Conservation (phyloP, 805 yeast genomes). For the Metschnikowia chrysomelidarum region DNA sequence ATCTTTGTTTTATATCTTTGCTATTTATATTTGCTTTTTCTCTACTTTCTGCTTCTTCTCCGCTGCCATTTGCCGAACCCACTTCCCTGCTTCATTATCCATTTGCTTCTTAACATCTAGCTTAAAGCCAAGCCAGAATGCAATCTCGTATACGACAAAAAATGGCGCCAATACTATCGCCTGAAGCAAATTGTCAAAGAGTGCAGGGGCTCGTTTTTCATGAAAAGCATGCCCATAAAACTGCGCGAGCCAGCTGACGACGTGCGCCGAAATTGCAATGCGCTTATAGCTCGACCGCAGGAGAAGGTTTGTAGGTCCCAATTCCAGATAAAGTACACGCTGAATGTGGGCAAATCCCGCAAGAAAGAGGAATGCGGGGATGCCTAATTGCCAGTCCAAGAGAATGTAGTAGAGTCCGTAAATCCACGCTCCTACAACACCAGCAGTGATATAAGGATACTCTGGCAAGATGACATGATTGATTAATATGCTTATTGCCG, state of each 20-base stretch:
- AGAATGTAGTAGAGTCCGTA: conserved; percentile 59
- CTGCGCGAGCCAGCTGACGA: conserved; percentile 73
- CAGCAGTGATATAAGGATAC: conserved; percentile 42
- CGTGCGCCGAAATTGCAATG: conserved; percentile 43
- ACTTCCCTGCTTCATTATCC: conserved; percentile 44
- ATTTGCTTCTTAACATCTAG: conserved; percentile 49
- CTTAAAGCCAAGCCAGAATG: conserved; percentile 65
- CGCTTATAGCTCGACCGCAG: conserved; percentile 23
- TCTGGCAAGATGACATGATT: conserved; percentile 3
- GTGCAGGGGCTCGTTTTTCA: conserved; percentile 83
- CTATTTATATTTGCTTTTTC: too few species aligned
- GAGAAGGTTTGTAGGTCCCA: conserved; percentile 6
- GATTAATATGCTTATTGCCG: conserved; percentile 43
- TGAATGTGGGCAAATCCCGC: conserved; percentile 23
- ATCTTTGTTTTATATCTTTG: too few species aligned
- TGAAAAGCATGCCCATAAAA: conserved; percentile 84
- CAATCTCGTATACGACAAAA: conserved; percentile 76
- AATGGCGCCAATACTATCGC: conserved; percentile 90
- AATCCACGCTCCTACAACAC: conserved; percentile 42
- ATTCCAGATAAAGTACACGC: conserved; percentile 21
- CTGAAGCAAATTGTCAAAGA: conserved; percentile 77
- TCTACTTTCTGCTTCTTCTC: conserved; percentile 19
- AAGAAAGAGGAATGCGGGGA: conserved; percentile 29
- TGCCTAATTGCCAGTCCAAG: conserved; percentile 49
- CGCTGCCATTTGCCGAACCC: conserved; percentile 32